Evolutionary conservation across 306 rosid species (phyloP).

Genomic region (Ziziphus jujuba): DNA sequence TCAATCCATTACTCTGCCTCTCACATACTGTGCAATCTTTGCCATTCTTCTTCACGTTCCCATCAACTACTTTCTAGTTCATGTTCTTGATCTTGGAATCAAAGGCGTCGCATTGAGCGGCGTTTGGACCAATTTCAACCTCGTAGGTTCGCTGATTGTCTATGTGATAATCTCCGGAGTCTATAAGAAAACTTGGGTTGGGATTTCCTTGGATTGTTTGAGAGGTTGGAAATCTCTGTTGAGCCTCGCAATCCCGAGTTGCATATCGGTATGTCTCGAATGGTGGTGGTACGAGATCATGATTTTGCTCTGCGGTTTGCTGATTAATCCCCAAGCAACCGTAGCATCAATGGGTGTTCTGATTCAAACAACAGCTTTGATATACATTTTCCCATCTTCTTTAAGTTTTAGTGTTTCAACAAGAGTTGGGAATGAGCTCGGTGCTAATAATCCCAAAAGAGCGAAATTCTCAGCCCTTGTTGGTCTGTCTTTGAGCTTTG

Average conservation of each 20-base stretch:
- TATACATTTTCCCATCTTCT: slow-evolving; percentile 91
- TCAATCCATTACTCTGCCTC: slow-evolving; percentile 77
- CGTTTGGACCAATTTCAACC: slow-evolving; percentile 79
- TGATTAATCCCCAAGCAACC: slow-evolving; percentile 76
- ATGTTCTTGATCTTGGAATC: slow-evolving; percentile 55
- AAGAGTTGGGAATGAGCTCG: slow-evolving; percentile 86
- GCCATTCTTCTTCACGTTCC: slow-evolving; percentile 74
- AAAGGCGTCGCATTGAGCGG: slow-evolving; percentile 72
- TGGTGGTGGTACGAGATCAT: slow-evolving; percentile 99
- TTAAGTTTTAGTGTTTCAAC: slow-evolving; percentile 86
- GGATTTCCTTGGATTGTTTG: slow-evolving; percentile 47
- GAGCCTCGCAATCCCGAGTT: slow-evolving; percentile 75
- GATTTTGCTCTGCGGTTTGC: slow-evolving; percentile 79
- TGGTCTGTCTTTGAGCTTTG: slow-evolving; percentile 64
- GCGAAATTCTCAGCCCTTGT: slow-evolving; percentile 63
- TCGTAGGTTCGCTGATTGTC: slow-evolving; percentile 51
- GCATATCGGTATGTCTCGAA: slow-evolving; percentile 88
- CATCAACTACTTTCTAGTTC: slow-evolving; percentile 70
- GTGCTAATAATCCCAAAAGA: slow-evolving; percentile 54
- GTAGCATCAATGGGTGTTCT: slow-evolving; percentile 92
- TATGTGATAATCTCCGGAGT: slow-evolving; percentile 57
- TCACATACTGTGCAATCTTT: slow-evolving; percentile 60
- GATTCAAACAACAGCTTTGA: slow-evolving; percentile 82
- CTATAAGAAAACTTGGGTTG: slow-evolving; percentile 66
- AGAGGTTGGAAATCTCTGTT: slow-evolving; percentile 54